phyloP scores from a whole-genome alignment of 179 eudicot species.

The Silene coronaria region DNA sequence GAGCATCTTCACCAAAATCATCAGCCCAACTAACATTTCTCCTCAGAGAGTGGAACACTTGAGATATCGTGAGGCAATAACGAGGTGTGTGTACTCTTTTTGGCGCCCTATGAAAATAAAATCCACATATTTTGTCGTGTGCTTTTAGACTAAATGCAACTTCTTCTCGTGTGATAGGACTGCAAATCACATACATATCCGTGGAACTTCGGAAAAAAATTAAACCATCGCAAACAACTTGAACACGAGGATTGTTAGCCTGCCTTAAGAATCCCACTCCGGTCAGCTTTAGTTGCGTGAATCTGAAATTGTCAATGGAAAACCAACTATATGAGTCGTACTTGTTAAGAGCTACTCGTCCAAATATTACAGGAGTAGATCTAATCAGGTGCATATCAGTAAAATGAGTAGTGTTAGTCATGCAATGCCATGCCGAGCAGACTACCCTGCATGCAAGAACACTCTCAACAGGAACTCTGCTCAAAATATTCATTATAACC shows the following conservation, averaged over 20 bases:
- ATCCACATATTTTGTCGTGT: neutral
- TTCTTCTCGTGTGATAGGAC: conserved; percentile 4
- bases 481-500: neutral
- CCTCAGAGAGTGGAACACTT: no score
- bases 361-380: neutral
- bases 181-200: conserved; percentile 1
- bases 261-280: neutral
- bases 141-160: neutral
- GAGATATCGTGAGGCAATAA: no score
- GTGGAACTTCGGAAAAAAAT: neutral
- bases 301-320: neutral
- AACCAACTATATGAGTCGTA: neutral
- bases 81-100: neutral
- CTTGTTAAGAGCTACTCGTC: no score
- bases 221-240: neutral
- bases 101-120: conserved; percentile 8
- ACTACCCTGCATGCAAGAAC: conserved; percentile 9
- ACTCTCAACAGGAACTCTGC: conserved; percentile 11
- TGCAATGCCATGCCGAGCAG: conserved; percentile 8
- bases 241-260: neutral
- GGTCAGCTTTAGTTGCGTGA: neutral
- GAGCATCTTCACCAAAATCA: no score
- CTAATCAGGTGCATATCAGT: neutral
- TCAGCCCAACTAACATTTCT: no score
- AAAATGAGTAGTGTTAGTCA: conserved; percentile 3